phyloP scores from a whole-genome alignment of 306 rosid species.

The Nissolia schottii region DNA sequence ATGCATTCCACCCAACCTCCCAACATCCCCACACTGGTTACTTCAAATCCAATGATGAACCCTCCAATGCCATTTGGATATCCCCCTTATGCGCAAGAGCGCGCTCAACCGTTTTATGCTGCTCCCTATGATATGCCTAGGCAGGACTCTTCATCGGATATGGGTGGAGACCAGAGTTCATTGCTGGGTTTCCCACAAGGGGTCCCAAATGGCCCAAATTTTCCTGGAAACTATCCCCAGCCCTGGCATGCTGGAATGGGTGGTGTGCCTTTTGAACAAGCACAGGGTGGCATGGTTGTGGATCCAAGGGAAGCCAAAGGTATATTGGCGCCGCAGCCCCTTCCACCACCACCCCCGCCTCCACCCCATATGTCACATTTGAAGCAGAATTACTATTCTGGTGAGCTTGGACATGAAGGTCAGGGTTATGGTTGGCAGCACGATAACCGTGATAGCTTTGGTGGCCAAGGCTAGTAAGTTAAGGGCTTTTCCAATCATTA shows the following conservation, averaged over 20 bases:
- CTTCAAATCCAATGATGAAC: slow-evolving; percentile 68
- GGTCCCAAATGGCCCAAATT: slow-evolving; percentile 45
- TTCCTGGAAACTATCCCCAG: slow-evolving; percentile 55
- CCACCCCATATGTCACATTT: slow-evolving; percentile 49
- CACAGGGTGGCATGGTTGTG: slow-evolving; percentile 45
- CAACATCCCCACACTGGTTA: slow-evolving; percentile 46
- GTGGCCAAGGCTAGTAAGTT: slow-evolving; percentile 47
- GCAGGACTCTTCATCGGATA: slow-evolving; percentile 65
- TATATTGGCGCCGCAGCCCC: slow-evolving; percentile 60
- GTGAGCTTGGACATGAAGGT: slow-evolving; percentile 63
- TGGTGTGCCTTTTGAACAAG: slow-evolving; percentile 58
- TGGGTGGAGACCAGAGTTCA: slow-evolving; percentile 64
- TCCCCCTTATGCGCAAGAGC: slow-evolving; percentile 67
- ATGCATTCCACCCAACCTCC: slow-evolving; percentile 64
- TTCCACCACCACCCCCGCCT: slow-evolving; percentile 68
- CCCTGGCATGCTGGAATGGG: slow-evolving; percentile 70
- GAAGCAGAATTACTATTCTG: slow-evolving; percentile 54
- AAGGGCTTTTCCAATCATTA: slow-evolving; percentile 6
- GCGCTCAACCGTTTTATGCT: slow-evolving; percentile 65
- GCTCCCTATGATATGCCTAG: slow-evolving; percentile 70
- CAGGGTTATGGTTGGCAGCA: slow-evolving; percentile 67
- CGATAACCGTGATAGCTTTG: slow-evolving; percentile 56
- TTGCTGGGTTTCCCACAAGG: slow-evolving; percentile 74
- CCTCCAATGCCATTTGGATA: slow-evolving; percentile 65
- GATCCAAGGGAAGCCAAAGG: slow-evolving; percentile 84